Percentiles rank a stretch among this genome's conserved stretches.
These are phyloP conservation scores for Penicillium argentinense DNA, from an alignment of 495 filamentous ascomycete species.

Conservation along the genomic window DNA sequence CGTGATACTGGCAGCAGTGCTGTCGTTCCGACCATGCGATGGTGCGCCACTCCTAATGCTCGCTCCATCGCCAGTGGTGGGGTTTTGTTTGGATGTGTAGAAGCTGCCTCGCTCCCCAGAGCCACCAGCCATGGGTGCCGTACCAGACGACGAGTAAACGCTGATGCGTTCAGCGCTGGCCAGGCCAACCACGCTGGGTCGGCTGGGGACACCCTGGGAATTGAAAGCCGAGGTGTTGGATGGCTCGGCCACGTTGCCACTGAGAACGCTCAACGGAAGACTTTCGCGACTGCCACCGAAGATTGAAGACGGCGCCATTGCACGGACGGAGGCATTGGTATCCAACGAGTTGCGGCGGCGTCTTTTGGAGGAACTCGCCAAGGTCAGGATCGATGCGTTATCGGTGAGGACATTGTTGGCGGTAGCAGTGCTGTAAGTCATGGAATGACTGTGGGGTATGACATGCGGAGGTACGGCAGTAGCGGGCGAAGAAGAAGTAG, in stretches of 20 bases:
- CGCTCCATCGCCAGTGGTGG: conserved; percentile 62
- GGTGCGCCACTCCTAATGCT: conserved; percentile 77
- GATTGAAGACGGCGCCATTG: conserved; percentile 84
- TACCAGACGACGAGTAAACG: conserved; percentile 79
- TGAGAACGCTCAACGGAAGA: conserved; percentile 84
- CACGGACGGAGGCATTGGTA: conserved; percentile 93
- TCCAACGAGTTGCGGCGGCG: conserved; percentile 87
- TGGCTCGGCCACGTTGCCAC: conserved; percentile 65
- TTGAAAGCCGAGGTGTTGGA: conserved; percentile 53
- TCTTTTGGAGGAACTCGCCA: conserved; percentile 93
- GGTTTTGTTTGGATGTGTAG: conserved; percentile 67
- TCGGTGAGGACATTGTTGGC: conserved; percentile 92
- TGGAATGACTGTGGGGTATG: conserved; percentile 64
- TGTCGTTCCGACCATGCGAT: conserved; percentile 79
- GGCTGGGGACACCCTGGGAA: conserved; percentile 41
- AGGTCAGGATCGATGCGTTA: conserved; percentile 91
- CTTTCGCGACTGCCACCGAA: conserved; percentile 90
- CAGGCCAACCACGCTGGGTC: conserved; percentile 60
- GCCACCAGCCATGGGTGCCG: conserved; percentile 53
- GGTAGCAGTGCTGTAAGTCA: conserved; percentile 83
- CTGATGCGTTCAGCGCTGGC: conserved; percentile 77
- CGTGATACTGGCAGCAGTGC: conserved; percentile 72
- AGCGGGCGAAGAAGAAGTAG: conserved; percentile 58
- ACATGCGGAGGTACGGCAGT: conserved; percentile 83
- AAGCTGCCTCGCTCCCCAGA: conserved; percentile 77